Evolutionary conservation across 2,329 filamentous ascomycete species (phyloP), one percentile per base, ranked within the genome.

Genomic region (Fonsecaea multimorphosa): DNA sequence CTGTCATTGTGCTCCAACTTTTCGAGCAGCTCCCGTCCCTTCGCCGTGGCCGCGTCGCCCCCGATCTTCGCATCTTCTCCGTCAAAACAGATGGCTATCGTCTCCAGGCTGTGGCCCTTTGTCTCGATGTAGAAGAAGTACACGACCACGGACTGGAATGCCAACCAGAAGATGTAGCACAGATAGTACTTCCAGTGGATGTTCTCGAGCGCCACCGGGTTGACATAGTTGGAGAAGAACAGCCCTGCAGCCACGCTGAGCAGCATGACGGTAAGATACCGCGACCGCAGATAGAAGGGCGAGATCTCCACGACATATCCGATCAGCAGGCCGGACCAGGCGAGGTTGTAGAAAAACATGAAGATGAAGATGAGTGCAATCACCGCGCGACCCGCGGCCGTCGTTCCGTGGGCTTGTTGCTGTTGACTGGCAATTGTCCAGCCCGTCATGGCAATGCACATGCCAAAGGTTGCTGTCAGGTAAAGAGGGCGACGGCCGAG

Each of bases 401-500:
- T 19, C 14, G 40, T 52, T 11, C 58, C 57, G 5, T 36, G 24
- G 11, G 11, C 40, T 14, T 52, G 24, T 32, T 60, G 55, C 12
- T 53, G 36, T 7, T 54, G 29, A 34, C 53, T 64, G 14, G 58
- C 59, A n/a, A 58, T 52, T 16, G 66, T 68, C 63, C 64, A 66
- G 14, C 65, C 61, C 29, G 63, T 66, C 59, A 63, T 66, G 38
- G 54, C 38, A 9, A 61, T 14, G 24, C 61, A 59, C 76, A 78
- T 77, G 63, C 76, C 74, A 38, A 72, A 71, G 11, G 77, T 79
- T 16, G 77, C 73, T 27, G 74, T 64, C n/a, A 87, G 75, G 80
- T 87, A 87, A 65, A 85, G 81, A 12, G 85, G 81, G 46, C 86
- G 83, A 51, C 86, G 82, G 66, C 85, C 85, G 68, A 85, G 76